Conservation (phyloP, 768 basidiomycete species). For the Hemileccinum impolitum region DNA sequence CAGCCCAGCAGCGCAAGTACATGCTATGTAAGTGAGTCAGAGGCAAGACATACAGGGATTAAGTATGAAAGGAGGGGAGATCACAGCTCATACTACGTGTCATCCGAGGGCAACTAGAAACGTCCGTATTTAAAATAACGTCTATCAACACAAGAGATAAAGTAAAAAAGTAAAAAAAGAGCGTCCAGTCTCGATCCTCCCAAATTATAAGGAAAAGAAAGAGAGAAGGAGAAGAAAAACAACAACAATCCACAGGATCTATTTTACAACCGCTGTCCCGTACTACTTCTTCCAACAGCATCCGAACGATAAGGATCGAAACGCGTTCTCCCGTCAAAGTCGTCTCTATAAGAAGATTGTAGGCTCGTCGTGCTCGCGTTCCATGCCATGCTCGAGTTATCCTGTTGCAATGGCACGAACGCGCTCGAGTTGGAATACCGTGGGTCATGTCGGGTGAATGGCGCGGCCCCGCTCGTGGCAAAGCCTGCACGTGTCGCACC, state of each 20-base stretch:
- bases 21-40: too few species aligned
- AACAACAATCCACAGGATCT: neutral
- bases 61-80: neutral
- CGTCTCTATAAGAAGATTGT: conserved; percentile 37
- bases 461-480: conserved; percentile 19
- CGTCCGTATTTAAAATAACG: conserved; percentile 6
- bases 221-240: neutral
- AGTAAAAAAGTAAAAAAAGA: neutral
- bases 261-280: conserved; percentile 23
- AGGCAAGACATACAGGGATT: neutral
- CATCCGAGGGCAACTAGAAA: neutral
- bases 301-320: conserved; percentile 29
- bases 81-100: conserved; percentile 10
- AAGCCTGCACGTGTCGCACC: conserved; percentile 30
- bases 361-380: conserved; percentile 51
- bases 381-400: conserved; percentile 56
- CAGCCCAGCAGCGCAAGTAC: too few species aligned
- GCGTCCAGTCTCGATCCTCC: conserved; percentile 10
- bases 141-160: neutral
- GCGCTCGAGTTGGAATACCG: conserved; percentile 64
- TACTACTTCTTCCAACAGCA: conserved; percentile 24
- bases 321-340: conserved; percentile 14
- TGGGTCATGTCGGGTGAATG: conserved; percentile 21
- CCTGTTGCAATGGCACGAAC: conserved; percentile 69
- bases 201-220: neutral